Conservation (phyloP, 345 rosid genomes). For the Bruguiera sexangula region DNA sequence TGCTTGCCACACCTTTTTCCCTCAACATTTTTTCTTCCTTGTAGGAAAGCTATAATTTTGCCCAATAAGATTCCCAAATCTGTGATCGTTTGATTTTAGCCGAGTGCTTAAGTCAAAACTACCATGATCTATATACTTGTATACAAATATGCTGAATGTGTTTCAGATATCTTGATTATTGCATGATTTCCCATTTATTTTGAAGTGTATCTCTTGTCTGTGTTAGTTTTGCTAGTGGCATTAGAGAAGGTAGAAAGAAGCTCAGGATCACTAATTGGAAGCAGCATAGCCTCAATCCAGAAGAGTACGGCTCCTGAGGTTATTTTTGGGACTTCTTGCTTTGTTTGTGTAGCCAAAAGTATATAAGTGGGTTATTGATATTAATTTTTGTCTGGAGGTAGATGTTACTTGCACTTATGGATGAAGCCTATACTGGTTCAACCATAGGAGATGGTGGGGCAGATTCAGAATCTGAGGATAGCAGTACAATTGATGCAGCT, state of each 20-base stretch:
- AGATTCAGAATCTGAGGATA: slow-evolving; percentile 92
- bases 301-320: slow-evolving; percentile 98
- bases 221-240: slow-evolving; percentile 78
- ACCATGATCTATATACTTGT: neutral
- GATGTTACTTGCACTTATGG: slow-evolving; percentile 99
- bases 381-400: slow-evolving; percentile 34
- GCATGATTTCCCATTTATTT: neutral
- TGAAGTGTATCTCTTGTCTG: slow-evolving; percentile 17
- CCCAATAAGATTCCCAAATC: neutral
- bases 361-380: slow-evolving; percentile 4
- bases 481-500: slow-evolving; percentile 67
- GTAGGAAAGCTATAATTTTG: neutral
- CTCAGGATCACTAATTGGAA: slow-evolving; percentile 85
- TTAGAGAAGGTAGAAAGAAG: slow-evolving; percentile 84
- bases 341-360: slow-evolving; percentile 13
- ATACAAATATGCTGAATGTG: neutral
- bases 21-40: neutral
- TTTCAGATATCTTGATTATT: neutral
- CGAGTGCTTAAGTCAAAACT: neutral
- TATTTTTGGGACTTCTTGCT: slow-evolving; percentile 19
- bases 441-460: slow-evolving; percentile 85
- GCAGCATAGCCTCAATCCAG: slow-evolving; percentile 86
- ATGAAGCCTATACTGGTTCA: slow-evolving; percentile 98
- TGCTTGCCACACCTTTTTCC: neutral
- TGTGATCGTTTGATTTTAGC: neutral